Base-by-base conservation (phyloP, 768 basidiomycete genomes). In the Hericium coralloides region DNA sequence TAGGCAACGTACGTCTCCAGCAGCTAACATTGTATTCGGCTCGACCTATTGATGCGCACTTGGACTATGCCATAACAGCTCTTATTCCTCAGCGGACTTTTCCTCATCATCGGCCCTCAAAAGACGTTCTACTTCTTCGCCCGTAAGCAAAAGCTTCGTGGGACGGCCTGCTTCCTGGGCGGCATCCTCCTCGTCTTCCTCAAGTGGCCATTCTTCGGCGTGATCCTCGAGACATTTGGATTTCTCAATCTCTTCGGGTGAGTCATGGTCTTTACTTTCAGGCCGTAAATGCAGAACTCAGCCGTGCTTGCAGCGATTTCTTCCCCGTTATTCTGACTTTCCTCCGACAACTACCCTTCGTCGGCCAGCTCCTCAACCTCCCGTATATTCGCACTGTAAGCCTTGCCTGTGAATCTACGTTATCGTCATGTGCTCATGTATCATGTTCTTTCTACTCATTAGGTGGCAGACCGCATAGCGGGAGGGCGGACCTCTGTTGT, bases 101-200 rank as follows among this genome's bases (percentile, higher is more conserved):
- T 95, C 8, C 80, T 98, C 60, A 95, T 98, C 74, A 98, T 99
- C 62, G 97, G 93, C 4, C 93, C 94, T 7, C 85, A 89, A 61
- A 98, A 98, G 76, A 97, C 94, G 18, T 95, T 97, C 74, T 92
- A 92, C 73, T 98, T 99, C 76, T 98, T 99, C 73, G 89, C 95
- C 36, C 83, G 97, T 59, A 89, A 83, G 69, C 90, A 98, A 71
- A 99, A 99, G 72, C 73, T 98, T 61, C 83, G 97, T 17, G 97
- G 97, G 47, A 88, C 91, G 5, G 60, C 80, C 50, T 94, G 92
- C 69, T 95, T 95, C 76, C 68, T 95, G 41, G 90, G 89, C 31
- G 93, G 93, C 15, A 87, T 98, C 61, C 67, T 92, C 15, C 85
- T 99, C 59, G 94, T 98, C 15, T 99, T 99, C 72, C 63, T 90